These are phyloP conservation scores for Tolypocladium paradoxum DNA, from an alignment of 2,329 filamentous ascomycete genomes.

Conservation along the genomic window DNA sequence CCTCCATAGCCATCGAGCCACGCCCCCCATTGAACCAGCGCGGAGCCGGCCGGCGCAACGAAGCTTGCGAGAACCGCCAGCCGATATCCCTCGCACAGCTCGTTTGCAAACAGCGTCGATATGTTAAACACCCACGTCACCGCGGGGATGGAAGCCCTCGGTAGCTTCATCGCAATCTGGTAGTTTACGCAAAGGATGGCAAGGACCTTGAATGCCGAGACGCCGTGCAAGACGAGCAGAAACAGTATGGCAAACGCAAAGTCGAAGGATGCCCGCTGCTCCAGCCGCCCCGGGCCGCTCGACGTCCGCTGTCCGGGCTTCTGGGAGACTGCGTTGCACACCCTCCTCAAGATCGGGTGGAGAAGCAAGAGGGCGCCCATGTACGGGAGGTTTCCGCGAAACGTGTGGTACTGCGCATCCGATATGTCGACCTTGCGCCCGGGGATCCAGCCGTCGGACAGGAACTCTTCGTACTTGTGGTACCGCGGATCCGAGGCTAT, in stretches of 20 bases:
- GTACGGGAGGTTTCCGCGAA: constrained; percentile 77
- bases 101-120: constrained; percentile 76
- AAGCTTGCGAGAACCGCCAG: constrained; percentile 51
- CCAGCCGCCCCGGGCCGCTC: constrained; percentile 45
- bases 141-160: constrained; percentile 57
- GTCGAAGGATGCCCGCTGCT: constrained; percentile 72
- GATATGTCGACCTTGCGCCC: constrained; percentile 89
- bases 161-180: constrained; percentile 61
- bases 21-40: constrained; percentile 49
- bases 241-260: constrained; percentile 71
- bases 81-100: constrained; percentile 67
- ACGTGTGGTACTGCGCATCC: constrained; percentile 76
- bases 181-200: constrained; percentile 75
- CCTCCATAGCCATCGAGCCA: constrained; percentile 74
- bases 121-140: constrained; percentile 90
- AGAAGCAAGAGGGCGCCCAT: constrained; percentile 62
- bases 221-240: constrained; percentile 68
- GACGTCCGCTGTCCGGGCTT: constrained; percentile 19
- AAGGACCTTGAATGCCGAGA: constrained; percentile 75
- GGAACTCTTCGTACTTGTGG: constrained; percentile 55
- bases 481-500: constrained; percentile 75
- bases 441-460: constrained; percentile 81
- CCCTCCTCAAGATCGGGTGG: constrained; percentile 67
- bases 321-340: constrained; percentile 51
- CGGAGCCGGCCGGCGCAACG: constrained; percentile 31